phyloP scores from a whole-genome alignment of 2,329 filamentous ascomycete species.

The Simplicillium aogashimaense region DNA sequence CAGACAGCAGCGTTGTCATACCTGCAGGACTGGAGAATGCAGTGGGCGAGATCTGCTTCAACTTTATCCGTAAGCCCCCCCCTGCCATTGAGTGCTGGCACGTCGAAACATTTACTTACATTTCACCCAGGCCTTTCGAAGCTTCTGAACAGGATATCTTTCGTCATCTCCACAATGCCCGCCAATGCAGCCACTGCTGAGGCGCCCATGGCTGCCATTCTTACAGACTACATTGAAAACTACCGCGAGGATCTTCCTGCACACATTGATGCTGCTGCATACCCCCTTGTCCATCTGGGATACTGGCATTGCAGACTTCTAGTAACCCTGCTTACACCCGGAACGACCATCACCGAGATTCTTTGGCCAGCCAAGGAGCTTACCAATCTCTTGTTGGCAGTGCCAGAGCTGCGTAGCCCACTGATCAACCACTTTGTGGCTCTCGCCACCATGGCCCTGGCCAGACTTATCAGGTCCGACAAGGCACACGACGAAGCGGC shows the following conservation, averaged over 20 bases:
- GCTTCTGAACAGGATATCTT: slow-evolving; percentile 34
- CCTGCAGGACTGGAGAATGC: slow-evolving; percentile 47
- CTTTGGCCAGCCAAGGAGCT: slow-evolving; percentile 51
- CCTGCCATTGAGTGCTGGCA: not conserved
- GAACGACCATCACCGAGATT: slow-evolving; percentile 44
- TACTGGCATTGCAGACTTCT: slow-evolving; percentile 64
- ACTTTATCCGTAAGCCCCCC: slow-evolving; percentile 50
- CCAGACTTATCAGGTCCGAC: slow-evolving; percentile 46
- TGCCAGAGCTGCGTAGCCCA: slow-evolving; percentile 46
- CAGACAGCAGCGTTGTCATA: slow-evolving; percentile 50
- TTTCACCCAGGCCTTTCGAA: slow-evolving; percentile 39
- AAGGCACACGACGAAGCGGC: slow-evolving; percentile 47
- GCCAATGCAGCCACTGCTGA: slow-evolving; percentile 23
- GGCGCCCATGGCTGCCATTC: slow-evolving; percentile 20
- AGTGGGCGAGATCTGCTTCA: slow-evolving; percentile 54
- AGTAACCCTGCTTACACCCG: slow-evolving; percentile 48
- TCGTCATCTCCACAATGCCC: slow-evolving; percentile 25
- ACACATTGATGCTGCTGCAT: slow-evolving; percentile 38
- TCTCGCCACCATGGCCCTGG: slow-evolving; percentile 49
- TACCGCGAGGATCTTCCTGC: slow-evolving; percentile 55
- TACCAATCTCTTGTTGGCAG: slow-evolving; percentile 45
- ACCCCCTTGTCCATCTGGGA: slow-evolving; percentile 52
- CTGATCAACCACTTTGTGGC: slow-evolving; percentile 58
- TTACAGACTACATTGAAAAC: slow-evolving; percentile 39
- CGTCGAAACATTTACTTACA: not conserved